These are phyloP conservation scores for Fusarium camptoceras DNA, from an alignment of 2,329 filamentous ascomycete species.

Conservation along the genomic window DNA sequence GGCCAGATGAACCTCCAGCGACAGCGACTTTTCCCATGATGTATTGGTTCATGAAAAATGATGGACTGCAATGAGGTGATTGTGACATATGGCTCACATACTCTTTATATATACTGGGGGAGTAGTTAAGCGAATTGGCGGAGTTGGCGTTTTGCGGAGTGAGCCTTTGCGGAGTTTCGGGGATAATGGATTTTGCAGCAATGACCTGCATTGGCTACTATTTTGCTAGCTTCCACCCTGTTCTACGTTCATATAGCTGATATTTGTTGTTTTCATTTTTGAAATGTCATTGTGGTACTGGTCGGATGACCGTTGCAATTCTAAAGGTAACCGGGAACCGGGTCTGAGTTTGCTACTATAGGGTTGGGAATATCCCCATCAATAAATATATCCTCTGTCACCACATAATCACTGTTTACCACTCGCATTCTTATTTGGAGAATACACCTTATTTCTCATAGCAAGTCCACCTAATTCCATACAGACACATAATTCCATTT, in stretches of 20 bases:
- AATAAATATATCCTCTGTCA: neutral
- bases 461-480: too few relatives aligned
- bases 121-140: neutral
- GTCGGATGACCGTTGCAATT: neutral
- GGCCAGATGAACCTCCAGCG: constrained; percentile 3
- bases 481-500: too few relatives aligned
- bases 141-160: neutral
- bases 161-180: neutral
- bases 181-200: neutral
- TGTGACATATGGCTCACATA: neutral
- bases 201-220: neutral
- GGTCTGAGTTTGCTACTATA: neutral
- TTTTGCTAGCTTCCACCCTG: neutral
- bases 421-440: too few relatives aligned
- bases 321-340: neutral
- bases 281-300: neutral
- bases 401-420: neutral
- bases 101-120: neutral
- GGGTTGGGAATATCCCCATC: neutral
- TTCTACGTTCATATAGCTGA: neutral
- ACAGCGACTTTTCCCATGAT: neutral
- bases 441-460: too few relatives aligned
- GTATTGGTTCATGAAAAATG: neutral
- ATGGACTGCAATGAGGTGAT: neutral
- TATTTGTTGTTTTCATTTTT: neutral